Conservation (phyloP, 371 early-diverging fungal genomes). For the Lichtheimia ornata region DNA sequence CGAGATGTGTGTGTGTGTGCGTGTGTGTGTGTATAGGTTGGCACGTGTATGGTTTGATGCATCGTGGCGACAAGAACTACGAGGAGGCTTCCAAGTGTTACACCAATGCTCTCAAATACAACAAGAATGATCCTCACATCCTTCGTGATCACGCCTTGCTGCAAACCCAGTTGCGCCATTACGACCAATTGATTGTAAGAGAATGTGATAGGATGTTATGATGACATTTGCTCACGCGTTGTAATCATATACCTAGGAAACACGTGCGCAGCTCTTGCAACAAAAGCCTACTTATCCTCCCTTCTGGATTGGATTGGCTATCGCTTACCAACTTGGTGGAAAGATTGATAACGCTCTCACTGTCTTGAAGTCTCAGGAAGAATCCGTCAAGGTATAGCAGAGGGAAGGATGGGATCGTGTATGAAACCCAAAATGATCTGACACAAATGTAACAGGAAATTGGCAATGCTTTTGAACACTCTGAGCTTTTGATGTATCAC, state of each 20-base stretch:
- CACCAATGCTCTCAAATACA: conserved; percentile 82
- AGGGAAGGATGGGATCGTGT: background rate
- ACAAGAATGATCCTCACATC: conserved; percentile 93
- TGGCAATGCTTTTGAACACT: conserved; percentile 67
- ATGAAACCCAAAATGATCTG: conserved; percentile 5
- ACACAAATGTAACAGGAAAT: conserved; percentile 27
- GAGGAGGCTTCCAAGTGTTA: conserved; percentile 94
- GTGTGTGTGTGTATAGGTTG: conserved; percentile 81
- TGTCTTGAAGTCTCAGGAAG: conserved; percentile 71
- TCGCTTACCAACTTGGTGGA: conserved; percentile 82
- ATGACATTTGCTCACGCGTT: no score
- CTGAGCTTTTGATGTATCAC: conserved; percentile 79
- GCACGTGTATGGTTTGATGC: conserved; percentile 94
- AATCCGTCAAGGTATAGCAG: conserved; percentile 62
- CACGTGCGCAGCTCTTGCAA: conserved; percentile 69
- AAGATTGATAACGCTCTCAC: conserved; percentile 76
- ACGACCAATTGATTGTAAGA: conserved; percentile 76
- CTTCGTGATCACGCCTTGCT: conserved; percentile 85
- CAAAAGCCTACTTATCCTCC: conserved; percentile 69
- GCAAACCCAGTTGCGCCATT: conserved; percentile 90
- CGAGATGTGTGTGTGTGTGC: background rate
- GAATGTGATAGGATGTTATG: background rate
- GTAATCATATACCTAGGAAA: conserved; percentile 44
- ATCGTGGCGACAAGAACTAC: conserved; percentile 92
- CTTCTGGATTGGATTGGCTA: conserved; percentile 87